Conservation (phyloP, 768 basidiomycete species). For the Ramaria sp. region DNA sequence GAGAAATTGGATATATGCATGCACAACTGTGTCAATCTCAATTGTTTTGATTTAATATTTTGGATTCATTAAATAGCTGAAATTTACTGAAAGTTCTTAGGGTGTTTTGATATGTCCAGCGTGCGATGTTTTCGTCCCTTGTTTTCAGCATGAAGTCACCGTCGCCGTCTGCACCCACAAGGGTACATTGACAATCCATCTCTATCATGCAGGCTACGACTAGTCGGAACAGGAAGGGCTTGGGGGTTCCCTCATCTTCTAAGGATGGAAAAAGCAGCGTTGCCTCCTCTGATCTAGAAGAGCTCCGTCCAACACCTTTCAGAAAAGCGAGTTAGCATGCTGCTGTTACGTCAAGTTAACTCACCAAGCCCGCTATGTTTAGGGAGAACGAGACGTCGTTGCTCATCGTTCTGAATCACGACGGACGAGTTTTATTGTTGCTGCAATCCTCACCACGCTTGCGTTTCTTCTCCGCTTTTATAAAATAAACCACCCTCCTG, state of each 20-base stretch:
- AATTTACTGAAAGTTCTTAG: background rate
- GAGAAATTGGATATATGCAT: too few species aligned
- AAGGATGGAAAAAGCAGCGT: background rate
- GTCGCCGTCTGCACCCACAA: background rate
- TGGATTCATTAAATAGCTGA: too few species aligned
- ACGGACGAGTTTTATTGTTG: conserved; percentile 42
- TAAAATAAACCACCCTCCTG: conserved; percentile 90
- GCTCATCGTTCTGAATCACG: conserved; percentile 6
- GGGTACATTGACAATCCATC: background rate
- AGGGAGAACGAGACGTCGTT: conserved; percentile 4
- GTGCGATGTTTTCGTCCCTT: too few species aligned
- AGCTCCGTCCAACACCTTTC: background rate
- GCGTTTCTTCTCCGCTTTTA: conserved; percentile 84
- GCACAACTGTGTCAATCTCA: too few species aligned
- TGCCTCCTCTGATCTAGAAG: conserved; percentile 1
- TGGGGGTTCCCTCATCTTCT: background rate
- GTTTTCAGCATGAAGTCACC: too few species aligned
- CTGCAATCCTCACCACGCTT: conserved; percentile 53
- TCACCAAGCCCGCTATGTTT: background rate
- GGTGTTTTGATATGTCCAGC: background rate
- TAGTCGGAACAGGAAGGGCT: background rate
- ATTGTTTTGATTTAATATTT: too few species aligned
- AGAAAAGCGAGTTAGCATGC: background rate
- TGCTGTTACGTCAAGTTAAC: background rate
- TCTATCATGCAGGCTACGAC: background rate